Percentiles rank a stretch among this genome's conserved stretches.
phyloP scores from a whole-genome alignment of 2,329 filamentous ascomycete genomes.

The Trichophyton benhamiae region DNA sequence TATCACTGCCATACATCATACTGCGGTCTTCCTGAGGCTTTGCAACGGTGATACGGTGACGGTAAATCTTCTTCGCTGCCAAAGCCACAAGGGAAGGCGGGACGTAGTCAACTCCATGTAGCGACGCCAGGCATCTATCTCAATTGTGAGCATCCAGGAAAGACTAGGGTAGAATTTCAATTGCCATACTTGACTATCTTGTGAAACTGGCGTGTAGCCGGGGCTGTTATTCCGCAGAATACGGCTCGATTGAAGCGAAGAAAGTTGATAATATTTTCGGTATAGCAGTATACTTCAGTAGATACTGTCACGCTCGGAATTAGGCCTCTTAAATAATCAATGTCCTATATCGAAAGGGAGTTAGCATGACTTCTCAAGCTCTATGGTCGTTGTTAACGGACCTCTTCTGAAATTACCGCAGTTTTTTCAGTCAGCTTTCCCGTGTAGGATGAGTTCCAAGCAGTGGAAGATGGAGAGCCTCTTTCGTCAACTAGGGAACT shows the following conservation, averaged over 20 bases:
- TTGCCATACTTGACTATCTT: conserved; percentile 46
- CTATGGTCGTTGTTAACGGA: not conserved
- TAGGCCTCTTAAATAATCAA: conserved; percentile 49
- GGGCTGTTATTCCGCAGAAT: conserved; percentile 60
- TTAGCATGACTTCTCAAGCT: not conserved
- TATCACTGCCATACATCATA: conserved; percentile 81
- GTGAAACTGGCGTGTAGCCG: conserved; percentile 65
- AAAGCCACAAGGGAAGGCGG: conserved; percentile 74
- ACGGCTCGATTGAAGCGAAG: conserved; percentile 80
- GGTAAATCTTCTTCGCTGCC: conserved; percentile 75
- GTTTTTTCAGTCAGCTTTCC: not conserved
- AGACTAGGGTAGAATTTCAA: not conserved
- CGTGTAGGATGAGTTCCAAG: conserved; percentile 19
- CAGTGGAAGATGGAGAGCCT: conserved; percentile 26
- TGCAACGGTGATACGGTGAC: conserved; percentile 66
- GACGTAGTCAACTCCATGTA: conserved; percentile 69
- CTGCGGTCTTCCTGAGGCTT: conserved; percentile 64
- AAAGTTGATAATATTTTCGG: conserved; percentile 78
- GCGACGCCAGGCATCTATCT: conserved; percentile 56
- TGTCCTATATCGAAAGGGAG: conserved; percentile 20
- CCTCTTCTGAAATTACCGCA: conserved; percentile 5
- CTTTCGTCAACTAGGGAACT: conserved; percentile 24
- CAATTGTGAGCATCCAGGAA: conserved; percentile 17
- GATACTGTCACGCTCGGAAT: conserved; percentile 51
- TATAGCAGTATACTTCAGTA: conserved; percentile 69